Conservation (phyloP, 371 early-diverging fungal genomes). For the Mortierella polycephala region DNA sequence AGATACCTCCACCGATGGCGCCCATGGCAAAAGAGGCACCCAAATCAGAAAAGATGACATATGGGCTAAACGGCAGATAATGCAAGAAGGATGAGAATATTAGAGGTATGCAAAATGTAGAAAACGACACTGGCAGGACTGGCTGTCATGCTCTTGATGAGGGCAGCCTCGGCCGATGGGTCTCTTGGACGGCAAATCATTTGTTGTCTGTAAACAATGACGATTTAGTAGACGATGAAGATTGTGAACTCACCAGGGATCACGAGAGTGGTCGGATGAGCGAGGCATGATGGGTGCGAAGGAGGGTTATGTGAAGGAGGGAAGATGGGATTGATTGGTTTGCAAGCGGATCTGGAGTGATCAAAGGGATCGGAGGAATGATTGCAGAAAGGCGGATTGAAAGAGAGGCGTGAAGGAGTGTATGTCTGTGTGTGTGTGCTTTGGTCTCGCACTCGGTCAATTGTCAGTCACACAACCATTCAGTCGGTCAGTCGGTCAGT, state of each 20-base stretch:
- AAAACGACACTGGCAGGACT: not conserved
- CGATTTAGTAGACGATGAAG: not conserved
- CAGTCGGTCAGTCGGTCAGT: too few relatives aligned
- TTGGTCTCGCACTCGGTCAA: too few relatives aligned
- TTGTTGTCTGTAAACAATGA: too few relatives aligned
- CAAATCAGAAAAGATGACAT: constrained; percentile 95
- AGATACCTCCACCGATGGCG: constrained; percentile 94
- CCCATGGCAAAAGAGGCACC: constrained; percentile 98
- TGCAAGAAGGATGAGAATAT: not conserved
- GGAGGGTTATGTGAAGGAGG: not conserved
- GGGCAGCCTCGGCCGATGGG: too few relatives aligned
- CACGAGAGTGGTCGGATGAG: constrained; percentile 55
- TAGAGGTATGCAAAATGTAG: not conserved
- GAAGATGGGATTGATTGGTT: not conserved
- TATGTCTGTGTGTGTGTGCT: not conserved
- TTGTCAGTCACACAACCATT: too few relatives aligned
- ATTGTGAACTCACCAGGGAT: constrained; percentile 42
- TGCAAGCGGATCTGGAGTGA: not conserved
- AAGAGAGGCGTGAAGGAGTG: not conserved
- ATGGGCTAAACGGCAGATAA: constrained; percentile 73
- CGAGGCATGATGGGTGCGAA: constrained; percentile 42
- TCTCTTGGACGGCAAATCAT: too few relatives aligned
- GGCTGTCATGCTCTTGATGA: too few relatives aligned
- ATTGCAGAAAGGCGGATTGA: constrained; percentile 8
- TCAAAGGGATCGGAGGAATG: constrained; percentile 8